These are phyloP conservation scores for Bacidia rubella DNA, from an alignment of 495 filamentous ascomycete species.

Conservation along the genomic window DNA sequence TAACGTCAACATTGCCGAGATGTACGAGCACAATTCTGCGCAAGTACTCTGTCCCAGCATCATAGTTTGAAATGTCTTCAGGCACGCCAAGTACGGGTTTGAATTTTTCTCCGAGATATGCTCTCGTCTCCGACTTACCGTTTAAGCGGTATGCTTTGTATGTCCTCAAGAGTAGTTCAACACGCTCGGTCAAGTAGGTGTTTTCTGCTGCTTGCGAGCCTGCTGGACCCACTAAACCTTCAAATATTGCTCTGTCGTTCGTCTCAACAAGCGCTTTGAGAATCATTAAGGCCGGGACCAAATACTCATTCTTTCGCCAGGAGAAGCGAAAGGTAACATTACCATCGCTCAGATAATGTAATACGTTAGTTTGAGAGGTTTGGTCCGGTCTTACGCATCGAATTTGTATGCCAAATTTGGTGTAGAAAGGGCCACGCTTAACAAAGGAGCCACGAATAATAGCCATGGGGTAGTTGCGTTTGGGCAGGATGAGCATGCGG, in stretches of 20 bases:
- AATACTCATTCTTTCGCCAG: conserved; percentile 92
- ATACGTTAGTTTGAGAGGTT: conserved; percentile 91
- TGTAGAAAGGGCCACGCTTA: conserved; percentile 73
- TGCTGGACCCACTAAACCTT: conserved; percentile 63
- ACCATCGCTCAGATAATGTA: conserved; percentile 90
- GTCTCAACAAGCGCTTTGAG: conserved; percentile 91
- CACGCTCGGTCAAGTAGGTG: conserved; percentile 87
- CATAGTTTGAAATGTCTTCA: conserved; percentile 68
- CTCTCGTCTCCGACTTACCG: conserved; percentile 58
- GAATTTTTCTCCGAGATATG: conserved; percentile 82
- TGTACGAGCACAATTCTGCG: conserved; percentile 82
- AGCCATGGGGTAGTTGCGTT: conserved; percentile 87
- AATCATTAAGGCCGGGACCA: conserved; percentile 91
- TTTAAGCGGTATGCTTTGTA: conserved; percentile 83
- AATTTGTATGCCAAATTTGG: conserved; percentile 77
- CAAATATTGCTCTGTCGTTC: conserved; percentile 91
- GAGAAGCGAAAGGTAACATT: conserved; percentile 95
- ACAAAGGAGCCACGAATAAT: conserved; percentile 80
- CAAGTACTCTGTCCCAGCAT: conserved; percentile 79
- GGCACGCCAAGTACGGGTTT: conserved; percentile 68
- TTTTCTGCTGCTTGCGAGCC: conserved; percentile 66
- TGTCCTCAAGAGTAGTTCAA: conserved; percentile 80
- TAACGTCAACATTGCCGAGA: conserved; percentile 68
- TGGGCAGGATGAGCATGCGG: conserved; percentile 74
- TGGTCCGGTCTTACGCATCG: conserved; percentile 89